These are phyloP conservation scores for Trametes gibbosa DNA, from an alignment of 768 basidiomycete species.

Conservation along the genomic window DNA sequence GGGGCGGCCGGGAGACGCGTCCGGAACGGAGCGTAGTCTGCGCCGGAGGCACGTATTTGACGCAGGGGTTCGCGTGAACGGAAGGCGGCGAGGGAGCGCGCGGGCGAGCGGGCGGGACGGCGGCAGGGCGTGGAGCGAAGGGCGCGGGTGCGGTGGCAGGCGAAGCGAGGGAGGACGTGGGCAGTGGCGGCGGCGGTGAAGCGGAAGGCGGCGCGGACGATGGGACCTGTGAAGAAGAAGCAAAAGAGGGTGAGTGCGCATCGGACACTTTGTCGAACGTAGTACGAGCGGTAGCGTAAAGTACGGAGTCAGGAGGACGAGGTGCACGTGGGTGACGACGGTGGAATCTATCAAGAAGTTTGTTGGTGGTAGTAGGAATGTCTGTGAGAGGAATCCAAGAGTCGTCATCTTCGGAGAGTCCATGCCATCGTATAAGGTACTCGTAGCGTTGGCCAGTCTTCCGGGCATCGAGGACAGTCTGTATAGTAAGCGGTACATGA, in stretches of 20 bases:
- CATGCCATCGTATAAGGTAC: conserved; percentile 34
- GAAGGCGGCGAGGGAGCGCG: not conserved
- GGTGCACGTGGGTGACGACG: conserved; percentile 31
- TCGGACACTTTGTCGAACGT: not conserved
- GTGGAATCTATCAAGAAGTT: conserved; percentile 35
- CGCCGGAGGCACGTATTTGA: not conserved
- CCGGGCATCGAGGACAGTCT: conserved; percentile 31
- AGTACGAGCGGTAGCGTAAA: not conserved
- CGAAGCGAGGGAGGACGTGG: not conserved
- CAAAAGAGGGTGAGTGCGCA: not conserved
- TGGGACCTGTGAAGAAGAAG: not conserved
- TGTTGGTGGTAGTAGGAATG: conserved; percentile 30
- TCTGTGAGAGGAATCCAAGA: conserved; percentile 38
- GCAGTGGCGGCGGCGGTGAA: not conserved
- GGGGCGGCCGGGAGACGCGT: conserved; percentile 7
- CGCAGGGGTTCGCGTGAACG: not conserved
- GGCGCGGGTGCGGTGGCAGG: no score
- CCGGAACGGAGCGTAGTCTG: conserved; percentile 8
- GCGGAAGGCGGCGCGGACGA: not conserved
- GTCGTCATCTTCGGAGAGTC: conserved; percentile 28
- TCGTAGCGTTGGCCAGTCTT: conserved; percentile 36
- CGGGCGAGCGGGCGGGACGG: not conserved
- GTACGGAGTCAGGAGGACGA: conserved; percentile 27
- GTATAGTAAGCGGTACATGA: conserved; percentile 13
- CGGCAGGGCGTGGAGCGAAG: no score